Conservation (phyloP, 257 asterid genomes). For the Lavandula angustifolia region DNA sequence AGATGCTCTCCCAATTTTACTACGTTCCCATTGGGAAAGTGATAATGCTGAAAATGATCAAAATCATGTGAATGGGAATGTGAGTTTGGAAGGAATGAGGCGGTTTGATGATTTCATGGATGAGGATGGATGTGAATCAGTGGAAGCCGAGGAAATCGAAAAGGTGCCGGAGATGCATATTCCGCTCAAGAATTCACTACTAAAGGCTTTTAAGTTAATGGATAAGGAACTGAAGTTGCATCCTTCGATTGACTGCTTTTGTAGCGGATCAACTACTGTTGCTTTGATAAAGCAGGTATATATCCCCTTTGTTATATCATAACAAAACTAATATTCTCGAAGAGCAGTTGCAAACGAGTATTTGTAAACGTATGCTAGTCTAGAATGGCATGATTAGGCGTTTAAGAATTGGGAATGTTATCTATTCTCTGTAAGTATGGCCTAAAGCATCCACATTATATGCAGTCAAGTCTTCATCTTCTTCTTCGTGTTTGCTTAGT, state of each 20-base stretch:
- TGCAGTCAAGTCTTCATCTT: not conserved
- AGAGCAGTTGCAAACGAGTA: conserved; percentile 1
- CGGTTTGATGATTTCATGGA: conserved; percentile 73
- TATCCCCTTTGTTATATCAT: not conserved
- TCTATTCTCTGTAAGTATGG: not conserved
- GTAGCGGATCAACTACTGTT: conserved; percentile 92
- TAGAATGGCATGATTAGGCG: not conserved
- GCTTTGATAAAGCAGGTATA: conserved; percentile 74
- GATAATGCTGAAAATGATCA: conserved; percentile 29
- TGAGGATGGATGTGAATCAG: conserved; percentile 64
- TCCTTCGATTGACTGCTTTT: conserved; percentile 82
- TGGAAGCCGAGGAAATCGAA: conserved; percentile 63
- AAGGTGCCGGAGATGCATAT: conserved; percentile 75
- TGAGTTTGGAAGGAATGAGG: conserved; percentile 48
- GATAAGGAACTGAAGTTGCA: conserved; percentile 91
- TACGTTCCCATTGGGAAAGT: conserved; percentile 64
- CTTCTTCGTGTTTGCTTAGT: no score
- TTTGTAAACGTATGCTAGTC: not conserved
- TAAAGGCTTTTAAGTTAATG: conserved; percentile 83
- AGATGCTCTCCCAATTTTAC: conserved; percentile 73
- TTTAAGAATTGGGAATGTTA: conserved; percentile 3
- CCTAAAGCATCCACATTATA: no score
- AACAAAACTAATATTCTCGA: not conserved
- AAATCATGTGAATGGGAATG: conserved; percentile 40
- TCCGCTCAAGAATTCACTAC: conserved; percentile 70